A percentile compares a stretch with the other conserved stretches of the same genome.
These are phyloP conservation scores for Paraglomus occultum DNA, from an alignment of 192 early-diverging fungal genomes.

Conservation along the genomic window DNA sequence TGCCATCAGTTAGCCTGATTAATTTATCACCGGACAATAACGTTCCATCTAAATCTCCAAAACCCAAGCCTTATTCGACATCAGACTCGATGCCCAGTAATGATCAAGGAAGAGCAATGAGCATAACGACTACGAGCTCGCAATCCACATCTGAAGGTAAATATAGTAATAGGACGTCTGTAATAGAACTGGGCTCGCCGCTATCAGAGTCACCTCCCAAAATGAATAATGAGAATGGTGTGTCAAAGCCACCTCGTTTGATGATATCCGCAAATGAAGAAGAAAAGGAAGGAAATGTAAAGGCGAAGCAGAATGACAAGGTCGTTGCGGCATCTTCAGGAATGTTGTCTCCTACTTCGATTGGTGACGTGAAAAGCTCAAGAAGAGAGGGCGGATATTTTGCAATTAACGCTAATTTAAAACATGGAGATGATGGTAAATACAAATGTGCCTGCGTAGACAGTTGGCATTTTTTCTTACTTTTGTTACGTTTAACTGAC, in stretches of 20 bases:
- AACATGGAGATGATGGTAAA: neutral
- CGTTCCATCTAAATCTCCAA: neutral
- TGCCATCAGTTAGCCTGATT: slow-evolving; percentile 18
- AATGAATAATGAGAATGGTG: neutral
- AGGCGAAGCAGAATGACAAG: neutral
- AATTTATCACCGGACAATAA: neutral
- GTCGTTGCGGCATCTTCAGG: neutral
- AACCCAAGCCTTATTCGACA: neutral
- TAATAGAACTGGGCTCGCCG: neutral
- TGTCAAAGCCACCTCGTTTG: no score
- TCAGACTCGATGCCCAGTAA: neutral
- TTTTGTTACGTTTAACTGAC: neutral
- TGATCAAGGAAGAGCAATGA: neutral
- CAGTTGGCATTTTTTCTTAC: neutral
- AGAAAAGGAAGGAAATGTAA: neutral
- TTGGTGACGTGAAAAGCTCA: neutral
- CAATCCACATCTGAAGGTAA: neutral
- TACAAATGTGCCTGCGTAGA: neutral
- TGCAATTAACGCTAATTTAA: neutral
- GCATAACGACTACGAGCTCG: neutral
- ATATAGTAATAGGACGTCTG: neutral
- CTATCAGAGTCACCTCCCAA: neutral
- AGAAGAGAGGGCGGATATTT: slow-evolving; percentile 28
- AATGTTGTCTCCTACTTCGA: slow-evolving; percentile 14
- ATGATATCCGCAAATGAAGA: no score